Base-by-base conservation (phyloP, 192 early-diverging fungal species). In the Dispira simplex region DNA sequence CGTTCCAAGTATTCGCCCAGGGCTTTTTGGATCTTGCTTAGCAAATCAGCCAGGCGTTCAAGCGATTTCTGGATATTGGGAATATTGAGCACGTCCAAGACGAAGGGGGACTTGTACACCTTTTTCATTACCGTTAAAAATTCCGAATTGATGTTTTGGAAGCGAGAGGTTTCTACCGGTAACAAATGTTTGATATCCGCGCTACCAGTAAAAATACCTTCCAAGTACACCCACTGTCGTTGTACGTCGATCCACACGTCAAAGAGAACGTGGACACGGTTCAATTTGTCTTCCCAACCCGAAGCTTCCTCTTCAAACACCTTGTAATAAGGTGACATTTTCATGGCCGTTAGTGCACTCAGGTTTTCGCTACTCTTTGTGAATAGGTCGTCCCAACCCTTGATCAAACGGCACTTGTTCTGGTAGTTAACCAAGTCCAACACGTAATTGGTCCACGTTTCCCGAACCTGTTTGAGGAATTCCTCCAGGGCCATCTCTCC, bases 161-260 rank as follows among this genome's bases (percentile, higher is more conserved):
- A 99, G 14, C 96, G 83, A 48, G 86, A 83, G n/a, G 86, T 91
- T 77, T 99, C 97, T 8, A 94, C 83, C 0, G 97, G 97, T 9
- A 99, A 73, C 46, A 99, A 76, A 62, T 95, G 90, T 72, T 95
- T 97, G 77, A 99, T 99, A 65, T 99, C 95, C 8, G 86, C 90
- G 62, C 88, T 95, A 58, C 92, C 87, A 46, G 90, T 85, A 69
- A 99, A 99, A 58, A 99, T 97, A 45, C 96, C 97, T 70, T 99
- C 95, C 45, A 99, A 75, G 68, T 99, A 99, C 21, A 99, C 97
- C 95, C 95, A 99, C 70, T 98, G 97, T 46, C 97, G 85, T 77
- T 99, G 97, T 44, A 99, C 97, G 73, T 98, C 95, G 52, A 98
- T 94, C 97, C 97, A 99, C 8, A 97, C 89, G 78, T 99, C 95